A percentile compares a stretch with the other conserved stretches of the same genome.
Conservation (phyloP, 192 early-diverging fungal species). For the Cladochytrium replicatum region DNA sequence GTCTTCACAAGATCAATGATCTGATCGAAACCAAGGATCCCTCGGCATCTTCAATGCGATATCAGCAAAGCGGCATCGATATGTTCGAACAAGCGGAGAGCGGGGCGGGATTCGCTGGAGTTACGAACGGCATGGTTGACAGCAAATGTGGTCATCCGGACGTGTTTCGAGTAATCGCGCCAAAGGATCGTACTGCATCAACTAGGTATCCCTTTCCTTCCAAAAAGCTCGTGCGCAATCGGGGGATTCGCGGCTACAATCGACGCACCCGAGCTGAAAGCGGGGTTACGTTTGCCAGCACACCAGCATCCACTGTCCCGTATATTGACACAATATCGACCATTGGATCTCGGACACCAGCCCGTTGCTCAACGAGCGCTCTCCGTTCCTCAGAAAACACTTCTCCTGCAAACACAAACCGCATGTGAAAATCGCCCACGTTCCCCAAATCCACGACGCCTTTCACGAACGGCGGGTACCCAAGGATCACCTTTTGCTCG, state of each 20-base stretch:
- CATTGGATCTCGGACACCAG: not conserved
- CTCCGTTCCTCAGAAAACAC: not conserved
- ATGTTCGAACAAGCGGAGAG: not conserved
- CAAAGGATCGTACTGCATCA: constrained; percentile 10
- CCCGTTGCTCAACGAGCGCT: not conserved
- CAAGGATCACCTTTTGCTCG: not conserved
- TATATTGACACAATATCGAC: constrained; percentile 6
- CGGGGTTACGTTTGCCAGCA: constrained; percentile 9
- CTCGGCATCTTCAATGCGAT: constrained; percentile 7
- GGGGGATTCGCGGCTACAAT: not conserved
- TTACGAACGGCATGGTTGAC: not conserved
- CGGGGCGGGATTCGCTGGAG: constrained; percentile 4
- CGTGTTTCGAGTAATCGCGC: constrained; percentile 3
- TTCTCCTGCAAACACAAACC: not conserved
- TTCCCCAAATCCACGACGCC: not conserved
- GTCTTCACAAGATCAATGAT: not conserved
- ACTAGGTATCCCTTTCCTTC: not conserved
- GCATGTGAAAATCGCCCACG: not conserved
- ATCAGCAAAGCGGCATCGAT: constrained; percentile 1
- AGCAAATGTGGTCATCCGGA: not conserved
- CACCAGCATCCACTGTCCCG: constrained; percentile 13
- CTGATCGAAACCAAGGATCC: constrained; percentile 5
- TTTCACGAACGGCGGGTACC: not conserved
- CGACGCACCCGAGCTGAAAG: constrained; percentile 2
- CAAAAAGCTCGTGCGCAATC: not conserved